Evolutionary conservation across 306 rosid genomes (phyloP).

Genomic region (Leucaena leucocephala): DNA sequence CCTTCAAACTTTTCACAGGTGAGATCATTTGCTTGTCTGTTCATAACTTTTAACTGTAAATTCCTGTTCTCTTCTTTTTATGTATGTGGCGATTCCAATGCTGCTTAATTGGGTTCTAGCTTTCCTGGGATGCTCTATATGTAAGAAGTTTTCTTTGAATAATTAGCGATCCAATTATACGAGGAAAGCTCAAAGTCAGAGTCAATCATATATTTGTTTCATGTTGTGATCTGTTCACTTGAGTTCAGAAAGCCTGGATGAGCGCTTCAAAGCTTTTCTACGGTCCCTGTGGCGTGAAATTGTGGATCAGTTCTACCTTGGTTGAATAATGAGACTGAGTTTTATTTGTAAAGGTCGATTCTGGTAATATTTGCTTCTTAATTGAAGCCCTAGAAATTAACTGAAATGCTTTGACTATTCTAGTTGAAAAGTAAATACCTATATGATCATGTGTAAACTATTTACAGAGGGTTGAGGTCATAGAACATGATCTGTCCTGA

Average conservation of each 20-base stretch:
- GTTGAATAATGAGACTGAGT: background rate
- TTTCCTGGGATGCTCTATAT: background rate
- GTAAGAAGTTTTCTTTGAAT: conserved; percentile 16
- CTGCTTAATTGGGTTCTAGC: conserved; percentile 18
- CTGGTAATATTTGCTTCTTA: background rate
- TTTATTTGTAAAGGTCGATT: background rate
- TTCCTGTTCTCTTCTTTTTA: background rate
- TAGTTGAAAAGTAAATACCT: background rate
- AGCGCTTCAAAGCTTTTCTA: background rate
- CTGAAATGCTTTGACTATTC: background rate
- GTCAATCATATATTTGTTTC: background rate
- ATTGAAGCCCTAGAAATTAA: background rate
- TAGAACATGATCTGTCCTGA: background rate
- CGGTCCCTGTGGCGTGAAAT: background rate
- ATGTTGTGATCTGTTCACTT: background rate
- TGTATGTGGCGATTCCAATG: background rate
- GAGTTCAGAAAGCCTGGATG: conserved; percentile 9
- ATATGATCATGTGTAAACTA: background rate
- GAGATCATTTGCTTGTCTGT: conserved; percentile 26
- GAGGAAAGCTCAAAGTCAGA: background rate
- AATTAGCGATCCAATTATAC: background rate
- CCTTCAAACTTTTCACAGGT: conserved; percentile 98
- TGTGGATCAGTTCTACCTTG: background rate
- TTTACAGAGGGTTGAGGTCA: background rate
- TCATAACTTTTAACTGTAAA: conserved; percentile 6